A percentile compares a stretch with the other conserved stretches of the same genome.
phyloP scores from a whole-genome alignment of 2,329 filamentous ascomycete species.

The Epichloe scottii region DNA sequence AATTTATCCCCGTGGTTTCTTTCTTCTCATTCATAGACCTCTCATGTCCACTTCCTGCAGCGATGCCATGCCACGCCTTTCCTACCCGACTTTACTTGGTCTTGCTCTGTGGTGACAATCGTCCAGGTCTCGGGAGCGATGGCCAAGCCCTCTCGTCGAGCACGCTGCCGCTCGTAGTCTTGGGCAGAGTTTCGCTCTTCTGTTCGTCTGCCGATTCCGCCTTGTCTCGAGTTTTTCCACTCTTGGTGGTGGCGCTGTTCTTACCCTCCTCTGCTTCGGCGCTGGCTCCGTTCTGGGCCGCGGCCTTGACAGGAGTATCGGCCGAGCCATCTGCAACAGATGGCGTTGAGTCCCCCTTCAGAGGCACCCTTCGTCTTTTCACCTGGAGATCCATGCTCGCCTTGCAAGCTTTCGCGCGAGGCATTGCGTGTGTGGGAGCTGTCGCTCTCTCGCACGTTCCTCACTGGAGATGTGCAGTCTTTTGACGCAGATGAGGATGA shows the following conservation, averaged over 20 bases:
- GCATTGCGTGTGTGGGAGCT: neutral
- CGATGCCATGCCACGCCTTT: neutral
- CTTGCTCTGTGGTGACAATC: neutral
- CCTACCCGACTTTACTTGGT: neutral
- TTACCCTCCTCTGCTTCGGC: neutral
- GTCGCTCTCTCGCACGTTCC: too few species aligned
- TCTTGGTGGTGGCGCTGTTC: neutral
- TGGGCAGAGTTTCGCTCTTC: neutral
- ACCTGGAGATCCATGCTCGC: neutral
- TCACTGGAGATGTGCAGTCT: neutral
- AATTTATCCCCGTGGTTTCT: too few species aligned
- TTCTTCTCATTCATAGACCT: too few species aligned
- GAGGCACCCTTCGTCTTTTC: neutral
- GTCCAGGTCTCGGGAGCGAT: neutral
- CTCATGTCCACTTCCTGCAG: too few species aligned
- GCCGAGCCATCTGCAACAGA: neutral
- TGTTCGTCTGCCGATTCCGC: neutral
- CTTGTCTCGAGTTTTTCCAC: neutral
- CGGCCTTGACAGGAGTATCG: neutral
- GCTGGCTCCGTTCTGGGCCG: neutral
- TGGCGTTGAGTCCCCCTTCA: neutral
- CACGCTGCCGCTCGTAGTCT: neutral
- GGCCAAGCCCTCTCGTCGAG: conserved; percentile 5
- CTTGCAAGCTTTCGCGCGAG: neutral
- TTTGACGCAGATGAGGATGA: neutral